Base-by-base conservation (phyloP, 1,139 yeast species). In the Torulaspora pretoriensis region DNA sequence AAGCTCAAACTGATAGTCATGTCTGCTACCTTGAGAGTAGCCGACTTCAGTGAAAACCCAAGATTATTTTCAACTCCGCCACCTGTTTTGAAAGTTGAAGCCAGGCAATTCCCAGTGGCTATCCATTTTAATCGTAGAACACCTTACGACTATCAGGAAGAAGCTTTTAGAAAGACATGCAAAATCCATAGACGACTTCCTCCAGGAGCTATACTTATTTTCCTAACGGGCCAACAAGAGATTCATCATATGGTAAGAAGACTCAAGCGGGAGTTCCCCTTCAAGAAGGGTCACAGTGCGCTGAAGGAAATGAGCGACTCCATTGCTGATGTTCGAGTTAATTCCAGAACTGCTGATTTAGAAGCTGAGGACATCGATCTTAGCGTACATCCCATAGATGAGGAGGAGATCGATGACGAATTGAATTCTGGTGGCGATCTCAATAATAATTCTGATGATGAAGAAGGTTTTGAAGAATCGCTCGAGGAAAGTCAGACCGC, bases 11-110 rank as follows among this genome's bases (percentile, higher is more conserved):
- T 84, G 45, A 74, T 84, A 32, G 79, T 84, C 52, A 84, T 94
- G 99, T 89, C 97, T 32, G 99, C 99, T 12, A 94, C 99, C 0
- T 74, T 94, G 46, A 74, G 98, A 57, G 97, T 94, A 0, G 69
- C 92, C 10, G 98, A 94, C 63, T 94, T 94, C 60, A 80, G 96
- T 38, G 95, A 89, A 56, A 94, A 94, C 63, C 64, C 68, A 14
- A 67, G 74, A 1, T 69, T 94, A 32, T 94, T 94, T 62, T 67
- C 74, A n/a, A 61, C 59, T 0, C 85, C 95, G 1, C 98, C 98
- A 1, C 98, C 98, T 2, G 78, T 94, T 26, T 69, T 94, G 36
- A 83, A 84, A 54, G 89, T 94, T n/a, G 90, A 85, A 45, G 95
- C 98, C 0, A 79, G 99, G 64, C 98, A 92, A 61, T 89, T 77